Evolutionary conservation across 2,329 filamentous ascomycete species (phyloP).

Genomic region (Aspergillus neotritici): DNA sequence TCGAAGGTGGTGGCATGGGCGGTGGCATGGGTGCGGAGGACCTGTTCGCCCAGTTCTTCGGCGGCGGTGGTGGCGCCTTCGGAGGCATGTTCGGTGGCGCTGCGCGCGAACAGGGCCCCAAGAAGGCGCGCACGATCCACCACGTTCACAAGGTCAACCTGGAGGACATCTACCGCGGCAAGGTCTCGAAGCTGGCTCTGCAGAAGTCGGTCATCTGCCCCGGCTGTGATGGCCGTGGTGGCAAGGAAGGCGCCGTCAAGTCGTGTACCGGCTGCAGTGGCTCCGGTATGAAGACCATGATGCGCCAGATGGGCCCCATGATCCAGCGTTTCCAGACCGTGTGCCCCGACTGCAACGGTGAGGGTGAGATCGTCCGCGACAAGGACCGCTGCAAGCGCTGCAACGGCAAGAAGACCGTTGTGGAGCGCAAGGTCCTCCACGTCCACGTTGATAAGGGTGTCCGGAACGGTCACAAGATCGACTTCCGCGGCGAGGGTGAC

Average conservation of each 20-base stretch:
- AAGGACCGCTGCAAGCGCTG: conserved; percentile 98
- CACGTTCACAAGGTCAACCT: conserved; percentile 98
- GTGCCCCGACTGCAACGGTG: conserved; percentile 95
- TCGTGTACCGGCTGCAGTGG: conserved; percentile 87
- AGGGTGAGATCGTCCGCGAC: conserved; percentile 93
- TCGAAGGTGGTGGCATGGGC: conserved; percentile 75
- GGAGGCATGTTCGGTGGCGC: conserved; percentile 72
- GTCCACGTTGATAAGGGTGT: conserved; percentile 96
- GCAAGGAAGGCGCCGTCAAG: conserved; percentile 96
- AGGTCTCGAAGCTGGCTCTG: conserved; percentile 92
- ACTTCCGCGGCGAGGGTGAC: conserved; percentile 95
- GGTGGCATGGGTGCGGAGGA: conserved; percentile 94
- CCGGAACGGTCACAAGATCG: conserved; percentile 88
- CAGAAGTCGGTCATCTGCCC: conserved; percentile 97
- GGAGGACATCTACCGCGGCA: conserved; percentile 96
- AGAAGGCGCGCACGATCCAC: conserved; percentile 91
- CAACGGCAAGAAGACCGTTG: conserved; percentile 93
- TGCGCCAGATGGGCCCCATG: conserved; percentile 99
- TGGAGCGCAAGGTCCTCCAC: conserved; percentile 96
- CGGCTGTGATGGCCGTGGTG: conserved; percentile 87
- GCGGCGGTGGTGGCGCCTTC: conserved; percentile 61
- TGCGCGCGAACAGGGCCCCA: conserved; percentile 73
- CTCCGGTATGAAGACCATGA: conserved; percentile 99
- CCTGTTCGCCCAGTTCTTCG: conserved; percentile 95
- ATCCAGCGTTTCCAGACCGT: conserved; percentile 99